Percentiles rank a stretch among this genome's conserved stretches.
These are phyloP conservation scores for Globisporangium okanoganense DNA, from an alignment of 352 stramenopile species.

Conservation along the genomic window DNA sequence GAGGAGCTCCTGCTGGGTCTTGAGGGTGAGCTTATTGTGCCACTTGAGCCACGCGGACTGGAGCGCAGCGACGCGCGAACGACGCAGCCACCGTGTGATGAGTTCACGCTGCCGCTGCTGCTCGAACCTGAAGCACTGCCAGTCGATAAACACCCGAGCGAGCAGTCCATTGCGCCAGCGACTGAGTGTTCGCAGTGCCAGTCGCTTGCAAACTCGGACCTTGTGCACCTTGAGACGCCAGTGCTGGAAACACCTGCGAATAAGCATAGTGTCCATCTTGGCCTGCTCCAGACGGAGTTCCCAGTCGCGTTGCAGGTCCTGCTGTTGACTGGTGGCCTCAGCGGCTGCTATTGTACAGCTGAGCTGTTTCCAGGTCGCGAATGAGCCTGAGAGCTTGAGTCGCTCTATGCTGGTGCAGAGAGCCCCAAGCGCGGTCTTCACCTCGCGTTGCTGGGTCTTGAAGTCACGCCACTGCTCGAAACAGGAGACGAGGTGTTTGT, in stretches of 20 bases:
- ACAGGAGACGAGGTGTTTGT: slow-evolving; percentile 20
- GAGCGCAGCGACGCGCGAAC: not conserved
- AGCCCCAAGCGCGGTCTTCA: not conserved
- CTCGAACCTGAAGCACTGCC: slow-evolving; percentile 18
- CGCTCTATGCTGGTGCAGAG: not conserved
- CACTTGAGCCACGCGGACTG: slow-evolving; percentile 11
- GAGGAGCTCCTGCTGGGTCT: slow-evolving; percentile 3
- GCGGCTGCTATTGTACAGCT: slow-evolving; percentile 10
- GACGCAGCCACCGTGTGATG: slow-evolving; percentile 17
- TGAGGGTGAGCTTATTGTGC: slow-evolving; percentile 1
- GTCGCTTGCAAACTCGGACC: not conserved
- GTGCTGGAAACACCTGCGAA: slow-evolving; percentile 21
- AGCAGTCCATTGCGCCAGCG: slow-evolving; percentile 23
- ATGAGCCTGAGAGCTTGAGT: not conserved
- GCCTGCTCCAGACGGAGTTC: slow-evolving; percentile 21
- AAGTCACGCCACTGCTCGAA: slow-evolving; percentile 20
- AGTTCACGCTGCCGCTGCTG: slow-evolving; percentile 25
- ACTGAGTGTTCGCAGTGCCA: slow-evolving; percentile 19
- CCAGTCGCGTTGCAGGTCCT: slow-evolving; percentile 23
- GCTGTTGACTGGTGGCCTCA: slow-evolving; percentile 6
- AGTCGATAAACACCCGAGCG: slow-evolving; percentile 17
- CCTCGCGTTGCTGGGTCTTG: not conserved
- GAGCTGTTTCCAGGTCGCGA: slow-evolving; percentile 17
- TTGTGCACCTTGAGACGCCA: slow-evolving; percentile 20
- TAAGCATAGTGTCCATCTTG: slow-evolving; percentile 20